Percentiles rank a stretch among this genome's conserved stretches.
Conservation (phyloP, 2,329 filamentous ascomycete genomes). For the Clonostachys rosea region DNA sequence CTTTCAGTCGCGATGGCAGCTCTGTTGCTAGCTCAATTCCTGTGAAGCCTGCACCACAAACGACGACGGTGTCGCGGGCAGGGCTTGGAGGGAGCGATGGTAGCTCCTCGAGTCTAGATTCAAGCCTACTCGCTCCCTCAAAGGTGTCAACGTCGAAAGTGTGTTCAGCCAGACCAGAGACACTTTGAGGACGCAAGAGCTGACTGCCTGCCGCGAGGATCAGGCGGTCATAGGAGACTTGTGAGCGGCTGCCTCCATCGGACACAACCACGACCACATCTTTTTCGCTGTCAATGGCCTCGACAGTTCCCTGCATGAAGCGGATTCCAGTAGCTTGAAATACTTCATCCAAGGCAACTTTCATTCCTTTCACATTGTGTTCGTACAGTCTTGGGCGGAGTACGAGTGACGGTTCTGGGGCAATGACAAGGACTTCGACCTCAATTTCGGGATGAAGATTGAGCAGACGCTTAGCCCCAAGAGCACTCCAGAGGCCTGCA, state of each 20-base stretch:
- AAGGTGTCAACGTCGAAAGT: slow-evolving; percentile 26
- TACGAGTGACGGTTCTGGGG: too few relatives aligned
- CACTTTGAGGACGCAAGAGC: slow-evolving; percentile 15
- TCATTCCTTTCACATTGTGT: too few relatives aligned
- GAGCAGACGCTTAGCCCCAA: too few relatives aligned
- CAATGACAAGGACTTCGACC: too few relatives aligned
- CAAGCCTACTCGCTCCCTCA: slow-evolving; percentile 13
- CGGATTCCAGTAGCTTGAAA: too few relatives aligned
- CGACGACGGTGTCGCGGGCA: slow-evolving; percentile 23
- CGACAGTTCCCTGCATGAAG: too few relatives aligned
- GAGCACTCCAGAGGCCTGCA: too few relatives aligned
- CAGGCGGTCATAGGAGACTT: slow-evolving; percentile 19
- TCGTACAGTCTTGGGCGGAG: too few relatives aligned
- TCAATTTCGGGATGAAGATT: too few relatives aligned
- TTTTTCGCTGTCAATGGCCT: too few relatives aligned
- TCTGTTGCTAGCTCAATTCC: slow-evolving; percentile 24
- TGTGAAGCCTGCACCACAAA: slow-evolving; percentile 26
- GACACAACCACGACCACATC: too few relatives aligned
- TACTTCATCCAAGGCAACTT: too few relatives aligned
- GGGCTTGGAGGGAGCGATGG: slow-evolving; percentile 9
- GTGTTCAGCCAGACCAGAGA: slow-evolving; percentile 21
- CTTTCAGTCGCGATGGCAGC: slow-evolving; percentile 16
- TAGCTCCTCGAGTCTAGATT: slow-evolving; percentile 19
- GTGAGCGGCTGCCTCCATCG: background rate
- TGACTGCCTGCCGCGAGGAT: slow-evolving; percentile 28